A percentile compares a stretch with the other conserved stretches of the same genome.
These are phyloP conservation scores for Pyracantha coccinea DNA, from an alignment of 331 rosid species.

Conservation along the genomic window DNA sequence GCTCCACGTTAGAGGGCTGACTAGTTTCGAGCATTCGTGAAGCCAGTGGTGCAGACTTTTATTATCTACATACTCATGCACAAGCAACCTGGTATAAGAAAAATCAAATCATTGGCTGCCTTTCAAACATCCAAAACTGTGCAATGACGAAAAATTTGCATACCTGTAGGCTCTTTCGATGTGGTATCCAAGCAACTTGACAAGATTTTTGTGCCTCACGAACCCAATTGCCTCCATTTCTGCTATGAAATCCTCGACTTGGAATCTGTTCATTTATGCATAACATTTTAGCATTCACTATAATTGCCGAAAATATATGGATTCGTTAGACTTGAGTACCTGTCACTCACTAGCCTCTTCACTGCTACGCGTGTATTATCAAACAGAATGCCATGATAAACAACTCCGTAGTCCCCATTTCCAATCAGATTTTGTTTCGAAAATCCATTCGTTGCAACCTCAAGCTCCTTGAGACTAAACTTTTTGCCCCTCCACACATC, in stretches of 20 bases:
- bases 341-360: conserved; percentile 34
- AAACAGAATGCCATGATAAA: conserved; percentile 43
- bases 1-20: conserved; percentile 57
- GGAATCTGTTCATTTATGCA: conserved; percentile 17
- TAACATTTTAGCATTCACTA: background rate
- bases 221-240: conserved; percentile 50
- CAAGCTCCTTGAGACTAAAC: conserved; percentile 35
- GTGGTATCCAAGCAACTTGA: conserved; percentile 48
- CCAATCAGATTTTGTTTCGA: conserved; percentile 35
- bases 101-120: background rate
- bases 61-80: conserved; percentile 55
- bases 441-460: conserved; percentile 41
- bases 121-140: background rate
- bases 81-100: conserved; percentile 33
- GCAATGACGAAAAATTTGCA: background rate
- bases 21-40: conserved; percentile 34
- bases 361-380: conserved; percentile 37
- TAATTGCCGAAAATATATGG: background rate
- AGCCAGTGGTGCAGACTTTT: conserved; percentile 58
- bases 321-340: conserved; percentile 18
- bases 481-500: conserved; percentile 21
- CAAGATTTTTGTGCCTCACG: conserved; percentile 45
- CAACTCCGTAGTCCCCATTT: conserved; percentile 30
- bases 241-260: conserved; percentile 34
- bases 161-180: conserved; percentile 37